phyloP scores from a whole-genome alignment of 164 flowering plant species.

The Echeveria elegans region DNA sequence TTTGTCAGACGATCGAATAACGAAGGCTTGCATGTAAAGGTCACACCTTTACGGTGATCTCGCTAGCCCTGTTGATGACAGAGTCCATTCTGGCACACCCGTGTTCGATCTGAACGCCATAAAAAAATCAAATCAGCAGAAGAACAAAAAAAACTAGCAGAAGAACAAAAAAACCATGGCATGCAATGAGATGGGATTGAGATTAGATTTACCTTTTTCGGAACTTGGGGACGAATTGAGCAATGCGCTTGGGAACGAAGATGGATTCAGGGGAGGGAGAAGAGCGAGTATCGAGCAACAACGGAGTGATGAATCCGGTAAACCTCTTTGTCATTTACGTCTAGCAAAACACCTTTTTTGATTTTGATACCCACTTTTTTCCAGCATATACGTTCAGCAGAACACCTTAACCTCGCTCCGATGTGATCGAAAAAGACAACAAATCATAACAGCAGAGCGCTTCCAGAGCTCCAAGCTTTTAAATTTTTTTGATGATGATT shows the following conservation, averaged over 20 bases:
- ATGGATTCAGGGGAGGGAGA: slow-evolving; percentile 18
- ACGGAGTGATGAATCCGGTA: not conserved
- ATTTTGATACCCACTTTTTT: too few species aligned
- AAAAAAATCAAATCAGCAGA: not conserved
- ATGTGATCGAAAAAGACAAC: not conserved
- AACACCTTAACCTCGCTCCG: not conserved
- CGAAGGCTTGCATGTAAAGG: not conserved
- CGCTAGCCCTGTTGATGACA: not conserved
- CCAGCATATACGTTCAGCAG: not conserved
- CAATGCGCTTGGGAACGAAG: not conserved
- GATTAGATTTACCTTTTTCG: slow-evolving; percentile 5
- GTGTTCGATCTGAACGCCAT: not conserved
- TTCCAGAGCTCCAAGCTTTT: too few species aligned
- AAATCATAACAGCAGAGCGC: too few species aligned
- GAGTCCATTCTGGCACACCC: not conserved
- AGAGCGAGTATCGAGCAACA: slow-evolving; percentile 12
- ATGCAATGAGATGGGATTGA: not conserved
- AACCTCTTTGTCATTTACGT: slow-evolving; percentile 1
- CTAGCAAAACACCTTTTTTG: not conserved
- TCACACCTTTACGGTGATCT: not conserved
- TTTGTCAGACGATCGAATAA: not conserved
- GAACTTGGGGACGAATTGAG: slow-evolving; percentile 6
- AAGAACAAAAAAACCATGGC: not conserved
- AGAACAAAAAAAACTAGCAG: not conserved
- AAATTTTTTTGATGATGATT: too few species aligned